Evolutionary conservation across 1,284 basidiomycete species (phyloP).

Genomic region (Stygiomarasmius scandens): DNA sequence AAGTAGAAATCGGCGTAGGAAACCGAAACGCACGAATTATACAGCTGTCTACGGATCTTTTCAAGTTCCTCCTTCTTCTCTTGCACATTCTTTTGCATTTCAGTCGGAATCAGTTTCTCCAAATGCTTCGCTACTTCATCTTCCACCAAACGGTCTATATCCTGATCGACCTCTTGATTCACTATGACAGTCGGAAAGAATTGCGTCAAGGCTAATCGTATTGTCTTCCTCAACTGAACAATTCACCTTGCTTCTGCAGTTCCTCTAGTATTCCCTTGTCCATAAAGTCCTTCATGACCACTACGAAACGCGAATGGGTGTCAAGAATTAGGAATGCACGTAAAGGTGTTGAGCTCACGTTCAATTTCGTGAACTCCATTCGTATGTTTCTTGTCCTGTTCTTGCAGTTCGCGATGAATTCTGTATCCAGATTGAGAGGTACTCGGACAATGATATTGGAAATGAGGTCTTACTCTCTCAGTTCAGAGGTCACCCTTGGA

Average conservation of each 20-base stretch:
- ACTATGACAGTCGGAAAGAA: conserved; percentile 30
- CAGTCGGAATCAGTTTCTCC: conserved; percentile 45
- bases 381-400: conserved; percentile 44
- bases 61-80: conserved; percentile 50
- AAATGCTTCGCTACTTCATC: conserved; percentile 48
- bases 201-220: not conserved
- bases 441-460: too few species aligned
- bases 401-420: conserved; percentile 41
- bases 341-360: conserved; percentile 29
- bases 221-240: not conserved
- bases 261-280: conserved; percentile 45
- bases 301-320: conserved; percentile 26
- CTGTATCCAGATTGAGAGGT: conserved; percentile 36
- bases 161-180: conserved; percentile 42
- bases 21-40: conserved; percentile 52
- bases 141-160: conserved; percentile 50
- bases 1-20: not conserved
- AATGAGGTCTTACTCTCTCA: not conserved
- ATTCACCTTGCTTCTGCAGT: conserved; percentile 45
- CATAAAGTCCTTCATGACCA: conserved; percentile 48
- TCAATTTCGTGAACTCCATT: conserved; percentile 51
- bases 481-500: not conserved
- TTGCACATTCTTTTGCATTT: conserved; percentile 49
- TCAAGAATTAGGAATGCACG: not conserved
- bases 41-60: conserved; percentile 48